Percentiles rank a stretch among this genome's conserved stretches.
These are phyloP conservation scores for Cystobasidium ongulense DNA, from an alignment of 768 basidiomycete genomes.

Conservation along the genomic window DNA sequence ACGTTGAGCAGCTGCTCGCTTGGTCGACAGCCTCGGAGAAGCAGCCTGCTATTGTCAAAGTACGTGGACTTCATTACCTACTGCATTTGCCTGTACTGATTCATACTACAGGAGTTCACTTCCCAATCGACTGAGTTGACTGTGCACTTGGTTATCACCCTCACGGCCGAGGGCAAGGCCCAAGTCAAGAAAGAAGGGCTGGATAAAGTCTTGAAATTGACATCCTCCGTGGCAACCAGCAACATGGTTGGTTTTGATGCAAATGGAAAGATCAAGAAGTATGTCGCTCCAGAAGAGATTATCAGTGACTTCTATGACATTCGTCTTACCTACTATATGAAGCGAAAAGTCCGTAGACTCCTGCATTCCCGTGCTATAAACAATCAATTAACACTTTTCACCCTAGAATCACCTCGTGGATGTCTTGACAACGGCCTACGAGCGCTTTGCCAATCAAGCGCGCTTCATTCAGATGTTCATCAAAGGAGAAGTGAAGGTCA, in stretches of 20 bases:
- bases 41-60: conserved; percentile 72
- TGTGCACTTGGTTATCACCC: conserved; percentile 75
- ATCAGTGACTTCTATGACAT: conserved; percentile 85
- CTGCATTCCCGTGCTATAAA: background rate
- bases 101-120: conserved; percentile 69
- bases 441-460: conserved; percentile 85
- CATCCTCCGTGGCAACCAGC: conserved; percentile 69
- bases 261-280: conserved; percentile 91
- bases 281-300: conserved; percentile 78
- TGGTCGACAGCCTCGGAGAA: conserved; percentile 73
- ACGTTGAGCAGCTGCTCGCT: conserved; percentile 80
- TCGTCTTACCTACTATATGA: conserved; percentile 83
- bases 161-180: conserved; percentile 69
- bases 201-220: conserved; percentile 82
- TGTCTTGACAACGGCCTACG: conserved; percentile 69
- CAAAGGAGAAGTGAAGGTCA: conserved; percentile 67
- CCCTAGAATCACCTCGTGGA: conserved; percentile 70
- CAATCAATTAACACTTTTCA: background rate
- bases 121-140: conserved; percentile 90
- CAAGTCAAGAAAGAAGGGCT: conserved; percentile 85
- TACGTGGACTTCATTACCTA: conserved; percentile 30
- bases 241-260: conserved; percentile 99
- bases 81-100: background rate
- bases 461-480: conserved; percentile 96
- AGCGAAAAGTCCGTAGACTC: conserved; percentile 65